These are phyloP conservation scores for Plasmodium vivax DNA, from an alignment of 169 alveolate genomes.

Conservation along the genomic window DNA sequence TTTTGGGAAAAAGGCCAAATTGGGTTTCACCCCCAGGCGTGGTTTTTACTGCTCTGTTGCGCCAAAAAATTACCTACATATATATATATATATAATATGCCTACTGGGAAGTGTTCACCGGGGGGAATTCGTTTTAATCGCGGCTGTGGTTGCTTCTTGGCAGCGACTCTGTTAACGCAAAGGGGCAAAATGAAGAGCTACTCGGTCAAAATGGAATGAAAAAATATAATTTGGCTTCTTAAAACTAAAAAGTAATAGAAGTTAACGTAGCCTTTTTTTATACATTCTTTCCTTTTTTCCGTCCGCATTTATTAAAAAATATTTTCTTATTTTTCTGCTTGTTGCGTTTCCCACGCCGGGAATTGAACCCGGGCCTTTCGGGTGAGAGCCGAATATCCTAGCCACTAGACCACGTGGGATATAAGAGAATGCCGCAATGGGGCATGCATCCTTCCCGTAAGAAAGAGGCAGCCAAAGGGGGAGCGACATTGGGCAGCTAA, in stretches of 20 bases:
- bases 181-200: not conserved
- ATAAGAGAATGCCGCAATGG: not conserved
- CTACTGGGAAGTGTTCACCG: not conserved
- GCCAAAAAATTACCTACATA: too few relatives aligned
- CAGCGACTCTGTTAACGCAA: not conserved
- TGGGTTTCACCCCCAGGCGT: too few relatives aligned
- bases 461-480: not conserved
- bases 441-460: not conserved
- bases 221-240: not conserved
- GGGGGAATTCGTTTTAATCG: not conserved
- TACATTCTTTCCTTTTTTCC: not conserved
- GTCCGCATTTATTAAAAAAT: not conserved
- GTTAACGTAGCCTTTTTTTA: too few relatives aligned
- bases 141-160: not conserved
- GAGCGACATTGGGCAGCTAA: not conserved
- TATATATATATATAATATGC: too few relatives aligned
- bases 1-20: too few relatives aligned
- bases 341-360: conserved; percentile 69
- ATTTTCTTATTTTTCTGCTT: not conserved
- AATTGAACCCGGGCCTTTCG: conserved; percentile 78
- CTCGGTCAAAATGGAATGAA: too few relatives aligned
- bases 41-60: too few relatives aligned
- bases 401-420: conserved; percentile 78
- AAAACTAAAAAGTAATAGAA: too few relatives aligned
- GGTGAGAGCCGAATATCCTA: conserved; percentile 77